Base-by-base conservation (phyloP, 805 yeast genomes). In the Metschnikowia aberdeeniae region DNA sequence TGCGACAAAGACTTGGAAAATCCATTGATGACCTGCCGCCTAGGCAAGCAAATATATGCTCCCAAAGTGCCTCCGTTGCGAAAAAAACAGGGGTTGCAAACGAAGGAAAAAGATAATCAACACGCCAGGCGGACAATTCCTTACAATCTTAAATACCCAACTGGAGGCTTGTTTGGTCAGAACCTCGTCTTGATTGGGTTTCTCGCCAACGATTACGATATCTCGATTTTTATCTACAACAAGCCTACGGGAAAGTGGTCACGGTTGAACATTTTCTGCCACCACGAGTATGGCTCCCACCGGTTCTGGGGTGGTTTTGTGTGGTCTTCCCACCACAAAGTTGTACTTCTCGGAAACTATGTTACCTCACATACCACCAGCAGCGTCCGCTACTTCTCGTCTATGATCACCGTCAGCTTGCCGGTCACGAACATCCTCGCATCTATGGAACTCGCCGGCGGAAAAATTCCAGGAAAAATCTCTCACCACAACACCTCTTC, bases 281-380 rank as follows among this genome's bases (percentile, higher is more conserved):
- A 75, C 39, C 81, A 77, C 51, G 77, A 73, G 39, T 65, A 72
- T 28, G 76, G 76, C 27, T 70, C 77, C 2, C 86, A 83, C 55
- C 66, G 84, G 42, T 73, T 83, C 41, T 80, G 86, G 78, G 82
- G 80, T 50, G 80, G 85, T 0, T 81, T 76, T 62, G 80, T 80
- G 1, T 86, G 95, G 95, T 76, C 75, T 28, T 82, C 90, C 0
- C 95, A 86, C 61, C 92, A 86, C 57, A 81, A 80, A 58, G 80
- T 83, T 1, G 65, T 83, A 1, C 61, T 84, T 26, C 55, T 86
- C 30, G 93, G 93, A 1, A 74, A 72, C 51, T 55, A 59, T 28
- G 64, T 70, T n/a, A 70, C 78, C 3, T 62, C 74, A 1, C 59
- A 59, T 34, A 71, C 80, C 3, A 66, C 76, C 3, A 72, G 79